Evolutionary conservation across 371 early-diverging fungal genomes (phyloP), one percentile per base, ranked within the genome.

Genomic region (Rhizomucor miehei): DNA sequence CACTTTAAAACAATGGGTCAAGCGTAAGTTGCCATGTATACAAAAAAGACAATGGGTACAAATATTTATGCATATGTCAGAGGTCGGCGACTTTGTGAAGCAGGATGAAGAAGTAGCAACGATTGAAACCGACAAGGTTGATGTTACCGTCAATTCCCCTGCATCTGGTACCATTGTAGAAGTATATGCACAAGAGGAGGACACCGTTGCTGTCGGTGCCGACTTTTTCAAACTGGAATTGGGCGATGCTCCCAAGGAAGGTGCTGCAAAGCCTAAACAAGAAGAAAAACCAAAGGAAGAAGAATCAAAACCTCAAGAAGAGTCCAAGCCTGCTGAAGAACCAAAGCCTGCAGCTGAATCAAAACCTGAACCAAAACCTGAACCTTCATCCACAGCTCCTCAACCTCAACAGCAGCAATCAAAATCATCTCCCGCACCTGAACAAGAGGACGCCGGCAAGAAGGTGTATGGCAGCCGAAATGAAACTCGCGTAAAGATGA

Each of bases 91-190:
- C 55, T 94, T 82, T 69, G 92, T 98, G 52, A 79, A 83, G 55
- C 85, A 91, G 60, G 98, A 98, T 64, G 97, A 98, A 63, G 92
- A 89, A 67, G 85, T 97, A 24, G 97, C 95, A 38, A 92, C 95
- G 25, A 96, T 98, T 51, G 97, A 98, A 71, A 98, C 98, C 50
- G 98, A 98, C 83, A 98, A 98, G 83, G 86, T 97, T 47, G 97
- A 95, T 67, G 89, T 97, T 41, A 86, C 94, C 24, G 91, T 98
- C 68, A 98, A 97, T 82, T 86, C 95, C 24, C 95, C 96, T 54
- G 91, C 89, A 40, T 80, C 89, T 36, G 98, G 98, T 14, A 87
- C 81, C 25, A 85, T 98, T 52, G 62, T 90, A 21, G 94, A 91
- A 73, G 62, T 88, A 12, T 91, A 84, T 64, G 92, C 92, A 55